These are phyloP conservation scores for Pholiota adiposa DNA, from an alignment of 1,284 basidiomycete genomes.

Conservation along the genomic window DNA sequence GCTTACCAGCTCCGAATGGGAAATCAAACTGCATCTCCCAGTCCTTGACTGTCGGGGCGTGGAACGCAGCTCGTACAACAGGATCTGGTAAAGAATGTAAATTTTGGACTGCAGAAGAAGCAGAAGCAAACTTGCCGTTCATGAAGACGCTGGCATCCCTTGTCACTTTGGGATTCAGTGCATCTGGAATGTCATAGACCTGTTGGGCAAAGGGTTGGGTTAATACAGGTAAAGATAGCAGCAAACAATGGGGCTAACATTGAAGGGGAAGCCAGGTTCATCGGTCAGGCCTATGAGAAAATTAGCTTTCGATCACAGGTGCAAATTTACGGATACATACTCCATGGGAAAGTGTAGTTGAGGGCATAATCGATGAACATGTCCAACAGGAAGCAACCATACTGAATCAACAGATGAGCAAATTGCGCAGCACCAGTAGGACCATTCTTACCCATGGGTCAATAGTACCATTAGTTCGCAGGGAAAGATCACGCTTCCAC, in stretches of 20 bases:
- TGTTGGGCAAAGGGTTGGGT: conserved; percentile 23
- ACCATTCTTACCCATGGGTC: conserved; percentile 49
- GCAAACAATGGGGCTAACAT: conserved; percentile 32
- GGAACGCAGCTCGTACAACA: conserved; percentile 58
- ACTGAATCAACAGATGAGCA: conserved; percentile 36
- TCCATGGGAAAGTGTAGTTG: conserved; percentile 70
- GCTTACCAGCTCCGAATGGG: conserved; percentile 44
- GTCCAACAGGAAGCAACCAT: conserved; percentile 58
- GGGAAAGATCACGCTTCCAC: conserved; percentile 50
- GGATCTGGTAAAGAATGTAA: conserved; percentile 44
- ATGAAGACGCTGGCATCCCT: conserved; percentile 58
- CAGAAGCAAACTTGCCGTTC: conserved; percentile 49
- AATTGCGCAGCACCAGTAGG: neutral
- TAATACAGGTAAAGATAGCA: neutral
- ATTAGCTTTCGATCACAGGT: neutral
- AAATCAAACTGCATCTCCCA: conserved; percentile 55
- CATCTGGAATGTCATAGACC: conserved; percentile 61
- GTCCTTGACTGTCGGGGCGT: conserved; percentile 67
- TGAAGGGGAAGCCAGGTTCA: conserved; percentile 40
- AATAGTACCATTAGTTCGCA: conserved; percentile 51
- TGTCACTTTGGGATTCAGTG: conserved; percentile 48
- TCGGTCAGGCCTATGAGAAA: conserved; percentile 36
- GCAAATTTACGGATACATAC: conserved; percentile 39
- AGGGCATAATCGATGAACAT: conserved; percentile 62
- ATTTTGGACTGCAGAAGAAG: neutral